phyloP scores from a whole-genome alignment of 805 yeast species.

The Metschnikowia baotianmanensis region DNA sequence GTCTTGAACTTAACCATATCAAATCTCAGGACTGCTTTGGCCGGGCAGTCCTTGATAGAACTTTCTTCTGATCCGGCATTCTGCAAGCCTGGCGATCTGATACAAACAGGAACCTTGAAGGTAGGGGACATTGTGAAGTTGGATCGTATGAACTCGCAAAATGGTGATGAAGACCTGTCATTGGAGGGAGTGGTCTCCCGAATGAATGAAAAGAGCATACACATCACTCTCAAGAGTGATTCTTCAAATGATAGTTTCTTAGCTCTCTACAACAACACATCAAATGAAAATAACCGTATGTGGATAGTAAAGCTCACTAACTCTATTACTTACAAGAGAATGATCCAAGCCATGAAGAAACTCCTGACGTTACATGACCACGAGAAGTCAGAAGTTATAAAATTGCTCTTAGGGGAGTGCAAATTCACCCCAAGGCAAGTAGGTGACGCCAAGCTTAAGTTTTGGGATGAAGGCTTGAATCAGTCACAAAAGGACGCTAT shows the following conservation, averaged over 20 bases:
- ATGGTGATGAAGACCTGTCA: conserved; percentile 21
- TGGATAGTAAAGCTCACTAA: conserved; percentile 71
- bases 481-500: conserved; percentile 75
- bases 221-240: conserved; percentile 56
- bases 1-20: conserved; percentile 59
- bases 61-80: conserved; percentile 54
- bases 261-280: conserved; percentile 42
- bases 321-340: conserved; percentile 70
- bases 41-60: conserved; percentile 71
- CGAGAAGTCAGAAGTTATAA: conserved; percentile 33
- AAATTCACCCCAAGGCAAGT: conserved; percentile 23
- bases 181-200: conserved; percentile 68
- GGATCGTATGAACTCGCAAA: conserved; percentile 41
- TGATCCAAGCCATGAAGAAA: conserved; percentile 74
- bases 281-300: conserved; percentile 40
- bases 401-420: conserved; percentile 46
- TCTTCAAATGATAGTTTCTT: conserved; percentile 49
- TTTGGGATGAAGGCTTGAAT: conserved; percentile 50
- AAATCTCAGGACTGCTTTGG: conserved; percentile 72
- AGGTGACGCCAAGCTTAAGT: conserved; percentile 23
- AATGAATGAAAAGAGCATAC: conserved; percentile 45
- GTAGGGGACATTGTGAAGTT: conserved; percentile 77
- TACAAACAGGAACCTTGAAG: conserved; percentile 53
- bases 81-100: conserved; percentile 26
- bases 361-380: conserved; percentile 48